Percentiles rank a stretch among this genome's conserved stretches.
Evolutionary conservation across 352 stramenopile species (phyloP).

Genomic region (Globisporangium orthogonon): DNA sequence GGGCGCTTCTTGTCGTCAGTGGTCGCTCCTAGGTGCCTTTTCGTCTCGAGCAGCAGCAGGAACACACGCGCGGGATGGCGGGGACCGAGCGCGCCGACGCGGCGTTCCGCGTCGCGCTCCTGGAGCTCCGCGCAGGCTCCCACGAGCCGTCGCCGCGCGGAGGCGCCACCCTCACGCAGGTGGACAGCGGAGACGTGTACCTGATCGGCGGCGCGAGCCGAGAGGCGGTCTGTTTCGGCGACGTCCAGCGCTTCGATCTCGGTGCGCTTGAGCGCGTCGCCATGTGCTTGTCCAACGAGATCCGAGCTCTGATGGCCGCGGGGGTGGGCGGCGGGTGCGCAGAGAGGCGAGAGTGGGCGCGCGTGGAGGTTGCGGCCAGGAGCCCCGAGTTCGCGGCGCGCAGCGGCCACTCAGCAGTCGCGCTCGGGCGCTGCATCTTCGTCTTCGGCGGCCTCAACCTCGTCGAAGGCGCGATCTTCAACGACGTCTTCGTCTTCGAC

Average conservation of each 20-base stretch:
- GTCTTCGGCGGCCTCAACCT: constrained; percentile 65
- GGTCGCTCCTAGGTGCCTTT: too few species aligned
- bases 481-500: constrained; percentile 48
- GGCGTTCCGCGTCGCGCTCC: constrained; percentile 1
- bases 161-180: constrained; percentile 48
- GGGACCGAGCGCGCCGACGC: not conserved
- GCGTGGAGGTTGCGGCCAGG: constrained; percentile 10
- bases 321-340: not conserved
- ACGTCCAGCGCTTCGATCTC: constrained; percentile 50
- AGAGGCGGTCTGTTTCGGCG: constrained; percentile 41
- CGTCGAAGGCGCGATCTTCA: constrained; percentile 34
- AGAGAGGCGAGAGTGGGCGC: constrained; percentile 20
- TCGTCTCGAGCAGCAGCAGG: too few species aligned
- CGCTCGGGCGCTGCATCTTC: constrained; percentile 30
- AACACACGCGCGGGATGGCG: too few species aligned
- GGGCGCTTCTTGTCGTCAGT: too few species aligned
- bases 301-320: too few species aligned
- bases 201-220: constrained; percentile 58
- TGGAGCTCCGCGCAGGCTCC: constrained; percentile 7
- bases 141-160: constrained; percentile 23
- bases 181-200: constrained; percentile 29
- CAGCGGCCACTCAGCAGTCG: constrained; percentile 58
- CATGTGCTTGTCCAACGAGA: not conserved
- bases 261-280: constrained; percentile 8
- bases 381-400: constrained; percentile 25